These are phyloP conservation scores for Collybia sp. DNA, from an alignment of 768 basidiomycete species.

Conservation along the genomic window DNA sequence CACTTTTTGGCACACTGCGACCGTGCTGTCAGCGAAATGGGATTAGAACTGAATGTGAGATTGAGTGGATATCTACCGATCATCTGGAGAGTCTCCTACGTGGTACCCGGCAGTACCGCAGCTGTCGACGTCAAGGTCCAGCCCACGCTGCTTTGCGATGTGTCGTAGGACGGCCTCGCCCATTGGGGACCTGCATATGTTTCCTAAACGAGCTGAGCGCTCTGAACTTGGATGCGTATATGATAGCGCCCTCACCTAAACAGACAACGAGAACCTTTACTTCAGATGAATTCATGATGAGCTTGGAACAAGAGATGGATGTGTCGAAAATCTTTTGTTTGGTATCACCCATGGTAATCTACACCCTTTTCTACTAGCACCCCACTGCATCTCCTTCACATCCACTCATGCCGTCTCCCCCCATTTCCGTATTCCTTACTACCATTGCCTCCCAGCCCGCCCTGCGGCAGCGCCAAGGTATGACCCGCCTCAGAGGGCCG, in stretches of 20 bases:
- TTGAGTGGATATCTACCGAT: constrained; percentile 44
- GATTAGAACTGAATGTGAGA: neutral
- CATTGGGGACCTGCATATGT: constrained; percentile 90
- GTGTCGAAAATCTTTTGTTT: too few relatives aligned
- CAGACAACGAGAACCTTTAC: constrained; percentile 70
- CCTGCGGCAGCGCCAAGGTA: constrained; percentile 78
- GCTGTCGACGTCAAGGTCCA: constrained; percentile 73
- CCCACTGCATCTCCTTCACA: too few relatives aligned
- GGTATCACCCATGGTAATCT: too few relatives aligned
- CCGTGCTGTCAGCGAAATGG: constrained; percentile 34
- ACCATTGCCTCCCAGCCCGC: constrained; percentile 81
- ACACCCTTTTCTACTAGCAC: too few relatives aligned
- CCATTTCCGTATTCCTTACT: constrained; percentile 81
- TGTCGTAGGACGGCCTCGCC: constrained; percentile 83
- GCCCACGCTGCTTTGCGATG: constrained; percentile 58
- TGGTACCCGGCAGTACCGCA: constrained; percentile 87
- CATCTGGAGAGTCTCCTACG: constrained; percentile 77
- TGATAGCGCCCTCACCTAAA: constrained; percentile 32
- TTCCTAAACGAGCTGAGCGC: constrained; percentile 35
- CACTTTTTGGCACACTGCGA: constrained; percentile 70
- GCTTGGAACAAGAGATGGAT: neutral
- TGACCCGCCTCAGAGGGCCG: neutral
- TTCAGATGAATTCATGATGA: constrained; percentile 1
- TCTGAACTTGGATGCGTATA: neutral
- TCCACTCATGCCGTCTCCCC: constrained; percentile 68